phyloP scores from a whole-genome alignment of 2,329 filamentous ascomycete species.

The Neofusicoccum sp. region DNA sequence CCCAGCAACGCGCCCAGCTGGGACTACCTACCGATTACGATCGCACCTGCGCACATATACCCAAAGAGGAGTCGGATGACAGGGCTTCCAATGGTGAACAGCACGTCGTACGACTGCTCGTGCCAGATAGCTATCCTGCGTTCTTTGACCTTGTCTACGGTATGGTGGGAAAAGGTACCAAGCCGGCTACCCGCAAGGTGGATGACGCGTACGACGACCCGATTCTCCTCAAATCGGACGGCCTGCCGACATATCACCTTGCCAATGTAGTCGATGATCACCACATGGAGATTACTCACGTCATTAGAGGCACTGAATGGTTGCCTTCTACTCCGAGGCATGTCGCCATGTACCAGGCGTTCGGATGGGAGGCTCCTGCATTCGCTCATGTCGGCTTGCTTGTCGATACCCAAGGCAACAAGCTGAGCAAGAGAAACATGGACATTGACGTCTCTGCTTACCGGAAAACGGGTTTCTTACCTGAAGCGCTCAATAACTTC shows the following conservation, averaged over 20 bases:
- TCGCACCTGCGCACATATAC: conserved; percentile 69
- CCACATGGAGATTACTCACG: conserved; percentile 91
- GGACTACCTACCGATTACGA: conserved; percentile 64
- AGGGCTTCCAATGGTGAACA: conserved; percentile 66
- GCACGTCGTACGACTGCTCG: conserved; percentile 74
- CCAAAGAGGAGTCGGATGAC: conserved; percentile 65
- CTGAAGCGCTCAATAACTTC: conserved; percentile 73
- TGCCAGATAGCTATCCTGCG: conserved; percentile 59
- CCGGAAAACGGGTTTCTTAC: conserved; percentile 56
- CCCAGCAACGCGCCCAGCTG: conserved; percentile 59
- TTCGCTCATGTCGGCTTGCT: conserved; percentile 52
- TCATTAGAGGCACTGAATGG: conserved; percentile 95
- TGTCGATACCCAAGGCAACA: conserved; percentile 47
- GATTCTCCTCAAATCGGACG: conserved; percentile 86
- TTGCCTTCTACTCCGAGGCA: conserved; percentile 87
- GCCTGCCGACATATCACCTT: conserved; percentile 92
- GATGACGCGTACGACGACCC: conserved; percentile 69
- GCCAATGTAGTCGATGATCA: conserved; percentile 97
- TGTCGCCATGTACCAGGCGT: conserved; percentile 54
- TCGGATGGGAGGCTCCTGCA: conserved; percentile 47
- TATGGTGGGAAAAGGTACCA: conserved; percentile 51
- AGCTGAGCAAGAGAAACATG: conserved; percentile 76
- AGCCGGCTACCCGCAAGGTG: conserved; percentile 38
- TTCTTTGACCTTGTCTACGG: conserved; percentile 83
- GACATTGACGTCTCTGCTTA: conserved; percentile 61